phyloP scores from a whole-genome alignment of 306 rosid species.

The Medicago lupulina region DNA sequence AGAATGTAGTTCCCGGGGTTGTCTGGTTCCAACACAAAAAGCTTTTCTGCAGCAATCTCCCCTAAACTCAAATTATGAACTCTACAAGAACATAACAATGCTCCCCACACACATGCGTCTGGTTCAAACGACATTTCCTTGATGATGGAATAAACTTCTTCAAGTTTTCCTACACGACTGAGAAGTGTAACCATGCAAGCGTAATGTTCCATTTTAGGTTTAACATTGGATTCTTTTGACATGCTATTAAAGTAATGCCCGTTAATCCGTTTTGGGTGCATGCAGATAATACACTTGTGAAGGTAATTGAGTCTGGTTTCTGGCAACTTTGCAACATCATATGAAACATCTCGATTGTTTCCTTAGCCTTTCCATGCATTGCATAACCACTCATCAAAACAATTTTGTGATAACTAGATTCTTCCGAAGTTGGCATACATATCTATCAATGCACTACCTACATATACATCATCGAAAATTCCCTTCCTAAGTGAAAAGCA shows the following conservation, averaged over 20 bases:
- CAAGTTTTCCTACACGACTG: constrained; percentile 76
- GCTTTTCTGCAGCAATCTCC: constrained; percentile 67
- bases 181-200: constrained; percentile 88
- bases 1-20: constrained; percentile 84
- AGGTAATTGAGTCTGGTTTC: constrained; percentile 65
- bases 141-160: constrained; percentile 73
- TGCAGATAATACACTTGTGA: constrained; percentile 66
- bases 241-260: constrained; percentile 64
- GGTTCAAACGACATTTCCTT: constrained; percentile 73
- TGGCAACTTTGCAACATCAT: constrained; percentile 62
- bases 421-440: constrained; percentile 84
- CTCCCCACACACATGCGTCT: constrained; percentile 84
- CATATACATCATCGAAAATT: constrained; percentile 62
- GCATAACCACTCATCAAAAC: constrained; percentile 80
- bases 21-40: constrained; percentile 70
- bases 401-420: constrained; percentile 57
- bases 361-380: constrained; percentile 74
- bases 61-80: constrained; percentile 68
- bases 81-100: constrained; percentile 79
- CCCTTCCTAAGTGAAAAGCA: constrained; percentile 73
- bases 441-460: constrained; percentile 71
- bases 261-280: constrained; percentile 77
- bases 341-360: constrained; percentile 63
- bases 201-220: constrained; percentile 70
- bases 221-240: constrained; percentile 59